phyloP scores from a whole-genome alignment of 176 grass and related monocot genomes.

The Oryza glumipatula region DNA sequence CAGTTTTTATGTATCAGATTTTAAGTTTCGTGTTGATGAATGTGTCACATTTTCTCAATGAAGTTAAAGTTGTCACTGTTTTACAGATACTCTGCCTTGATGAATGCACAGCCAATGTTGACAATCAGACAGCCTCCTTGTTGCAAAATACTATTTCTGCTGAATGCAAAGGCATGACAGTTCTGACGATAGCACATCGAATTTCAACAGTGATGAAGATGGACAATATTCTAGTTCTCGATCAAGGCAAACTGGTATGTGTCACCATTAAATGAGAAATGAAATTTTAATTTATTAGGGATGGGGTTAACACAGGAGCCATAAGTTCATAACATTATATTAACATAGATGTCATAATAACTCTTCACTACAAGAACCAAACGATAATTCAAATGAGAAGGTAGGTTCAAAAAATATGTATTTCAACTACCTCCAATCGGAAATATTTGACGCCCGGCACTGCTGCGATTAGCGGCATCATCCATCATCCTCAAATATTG shows the following conservation, averaged over 20 bases:
- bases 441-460: too few species aligned
- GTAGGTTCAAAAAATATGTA: background rate
- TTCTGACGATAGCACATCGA: constrained; percentile 89
- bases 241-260: constrained; percentile 77
- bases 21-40: background rate
- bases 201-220: constrained; percentile 92
- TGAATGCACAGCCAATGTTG: constrained; percentile 90
- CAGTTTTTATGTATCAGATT: background rate
- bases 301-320: background rate
- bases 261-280: background rate
- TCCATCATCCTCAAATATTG: too few species aligned
- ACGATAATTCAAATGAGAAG: background rate
- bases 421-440: too few species aligned
- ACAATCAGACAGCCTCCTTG: constrained; percentile 69
- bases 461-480: too few species aligned
- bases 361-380: background rate
- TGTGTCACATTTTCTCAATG: background rate
- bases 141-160: constrained; percentile 80
- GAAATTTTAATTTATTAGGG: background rate
- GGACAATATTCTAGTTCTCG: constrained; percentile 82
- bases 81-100: constrained; percentile 83
- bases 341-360: background rate
- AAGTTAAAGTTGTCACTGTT: constrained; percentile 12
- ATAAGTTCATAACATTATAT: too few species aligned
- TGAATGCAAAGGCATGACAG: constrained; percentile 78